These are phyloP conservation scores for Calycina marina DNA, from an alignment of 2,329 filamentous ascomycete genomes.

Conservation along the genomic window DNA sequence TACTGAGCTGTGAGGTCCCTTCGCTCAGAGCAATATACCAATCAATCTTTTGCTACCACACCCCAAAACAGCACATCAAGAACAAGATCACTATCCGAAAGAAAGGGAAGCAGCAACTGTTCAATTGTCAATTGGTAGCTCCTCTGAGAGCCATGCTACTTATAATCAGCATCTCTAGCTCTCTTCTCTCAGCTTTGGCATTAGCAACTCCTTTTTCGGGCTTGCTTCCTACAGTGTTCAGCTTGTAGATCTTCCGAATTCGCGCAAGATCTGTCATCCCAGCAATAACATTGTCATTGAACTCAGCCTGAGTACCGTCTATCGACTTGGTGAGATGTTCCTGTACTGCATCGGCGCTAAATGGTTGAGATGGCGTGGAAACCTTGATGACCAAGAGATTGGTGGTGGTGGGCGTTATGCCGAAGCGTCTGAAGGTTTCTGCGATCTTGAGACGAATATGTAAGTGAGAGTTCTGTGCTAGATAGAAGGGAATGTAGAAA, in stretches of 20 bases:
- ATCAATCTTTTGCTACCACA: no score
- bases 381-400: slow-evolving; percentile 74
- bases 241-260: slow-evolving; percentile 76
- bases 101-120: no score
- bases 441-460: slow-evolving; percentile 50
- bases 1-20: no score
- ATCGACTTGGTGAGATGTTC: slow-evolving; percentile 47
- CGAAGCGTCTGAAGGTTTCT: slow-evolving; percentile 81
- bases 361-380: slow-evolving; percentile 33
- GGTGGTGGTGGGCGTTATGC: slow-evolving; percentile 56
- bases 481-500: no score
- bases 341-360: slow-evolving; percentile 33
- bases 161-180: slow-evolving; percentile 56
- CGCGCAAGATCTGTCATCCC: slow-evolving; percentile 48
- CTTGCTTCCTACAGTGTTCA: slow-evolving; percentile 34
- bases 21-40: no score
- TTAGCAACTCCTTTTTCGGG: slow-evolving; percentile 6
- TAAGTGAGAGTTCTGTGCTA: not conserved
- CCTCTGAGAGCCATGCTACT: slow-evolving; percentile 68
- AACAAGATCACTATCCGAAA: no score
- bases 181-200: slow-evolving; percentile 28
- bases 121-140: slow-evolving; percentile 20
- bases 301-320: slow-evolving; percentile 41
- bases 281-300: slow-evolving; percentile 49
- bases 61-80: no score